Base-by-base conservation (phyloP, 305 asterid species). In the Fraxinus baroniana region DNA sequence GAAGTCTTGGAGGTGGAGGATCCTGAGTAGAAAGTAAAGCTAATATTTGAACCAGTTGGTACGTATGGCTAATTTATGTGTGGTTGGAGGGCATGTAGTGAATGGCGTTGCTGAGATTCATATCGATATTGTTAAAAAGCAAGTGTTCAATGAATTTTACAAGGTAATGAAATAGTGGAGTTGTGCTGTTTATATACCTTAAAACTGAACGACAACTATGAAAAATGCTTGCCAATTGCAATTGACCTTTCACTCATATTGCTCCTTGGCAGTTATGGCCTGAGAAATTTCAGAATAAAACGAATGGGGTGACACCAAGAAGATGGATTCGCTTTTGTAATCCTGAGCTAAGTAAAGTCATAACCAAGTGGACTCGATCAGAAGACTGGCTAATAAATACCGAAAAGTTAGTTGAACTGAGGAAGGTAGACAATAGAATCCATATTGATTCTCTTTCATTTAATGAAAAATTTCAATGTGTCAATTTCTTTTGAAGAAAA, bases 101-200 rank as follows among this genome's bases (percentile, higher is more conserved):
- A 91, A 91, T 77, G 95, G 95, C 52, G 93, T 91, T 77, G 93
- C 95, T 7, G 93, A 87, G 86, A 91, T 91, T 85, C 95, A 91
- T 52, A 90, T 89, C 78, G 90, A 91, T 60, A 91, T 90, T 78
- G 93, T 91, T 76, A 90, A 87, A 7, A 44, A 86, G 20, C 93
- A 91, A 81, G 95, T 91, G 71, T 91, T 91, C 36, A 88, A 87
- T 83, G 93, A 90, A 20, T 91, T 91, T 79, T 91, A 89, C 71
- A 84, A 90, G 90, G 93, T 90, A 84, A 22, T 3, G 3, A 5
- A 12, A 20, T 22, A 41, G n/a, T 30, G 78, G 44, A 36, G 12
- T 26, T 36, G 22, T 57, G 84, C 62, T 75, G 6, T 37, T 68
- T 36, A 32, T 10, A 28, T 72, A 3, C n/a, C 78, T 32, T 7